Evolutionary conservation across 1,284 basidiomycete species (phyloP).

Genomic region (Malassezia brasiliensis): DNA sequence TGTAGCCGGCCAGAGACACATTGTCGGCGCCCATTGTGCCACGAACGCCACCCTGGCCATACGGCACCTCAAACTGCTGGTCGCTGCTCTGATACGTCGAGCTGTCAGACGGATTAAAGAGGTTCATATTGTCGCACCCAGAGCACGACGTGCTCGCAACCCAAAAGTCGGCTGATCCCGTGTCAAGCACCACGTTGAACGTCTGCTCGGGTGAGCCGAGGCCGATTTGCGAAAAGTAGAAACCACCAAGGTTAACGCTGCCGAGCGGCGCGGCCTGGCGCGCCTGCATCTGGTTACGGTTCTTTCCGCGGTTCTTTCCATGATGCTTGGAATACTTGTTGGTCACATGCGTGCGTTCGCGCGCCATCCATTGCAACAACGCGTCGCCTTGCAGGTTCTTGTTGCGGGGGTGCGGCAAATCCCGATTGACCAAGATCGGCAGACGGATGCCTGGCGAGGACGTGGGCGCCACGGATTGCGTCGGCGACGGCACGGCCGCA

Average conservation of each 20-base stretch:
- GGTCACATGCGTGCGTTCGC: not conserved
- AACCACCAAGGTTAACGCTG: conserved; percentile 21
- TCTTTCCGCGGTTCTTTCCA: not conserved
- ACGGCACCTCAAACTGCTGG: conserved; percentile 61
- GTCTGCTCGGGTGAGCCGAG: conserved; percentile 51
- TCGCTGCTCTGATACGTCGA: conserved; percentile 24
- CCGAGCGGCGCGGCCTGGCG: conserved; percentile 11
- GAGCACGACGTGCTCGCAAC: conserved; percentile 57
- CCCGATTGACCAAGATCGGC: conserved; percentile 4
- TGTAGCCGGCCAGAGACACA: conserved; percentile 48
- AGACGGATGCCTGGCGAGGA: not conserved
- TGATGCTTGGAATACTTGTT: conserved; percentile 4
- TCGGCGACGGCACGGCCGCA: not conserved
- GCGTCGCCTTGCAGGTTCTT: conserved; percentile 1
- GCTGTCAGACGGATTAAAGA: conserved; percentile 35
- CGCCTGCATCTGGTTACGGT: not conserved
- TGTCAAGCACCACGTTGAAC: conserved; percentile 55
- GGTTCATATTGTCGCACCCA: conserved; percentile 36
- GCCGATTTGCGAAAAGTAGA: conserved; percentile 37
- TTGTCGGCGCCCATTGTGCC: conserved; percentile 63
- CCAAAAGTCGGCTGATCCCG: conserved; percentile 75
- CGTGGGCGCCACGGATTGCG: not conserved
- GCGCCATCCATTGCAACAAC: conserved; percentile 4
- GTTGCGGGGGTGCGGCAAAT: conserved; percentile 10
- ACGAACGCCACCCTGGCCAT: conserved; percentile 67